Conservation (phyloP, 1,284 basidiomycete species). For the Marasmius fiardii region DNA sequence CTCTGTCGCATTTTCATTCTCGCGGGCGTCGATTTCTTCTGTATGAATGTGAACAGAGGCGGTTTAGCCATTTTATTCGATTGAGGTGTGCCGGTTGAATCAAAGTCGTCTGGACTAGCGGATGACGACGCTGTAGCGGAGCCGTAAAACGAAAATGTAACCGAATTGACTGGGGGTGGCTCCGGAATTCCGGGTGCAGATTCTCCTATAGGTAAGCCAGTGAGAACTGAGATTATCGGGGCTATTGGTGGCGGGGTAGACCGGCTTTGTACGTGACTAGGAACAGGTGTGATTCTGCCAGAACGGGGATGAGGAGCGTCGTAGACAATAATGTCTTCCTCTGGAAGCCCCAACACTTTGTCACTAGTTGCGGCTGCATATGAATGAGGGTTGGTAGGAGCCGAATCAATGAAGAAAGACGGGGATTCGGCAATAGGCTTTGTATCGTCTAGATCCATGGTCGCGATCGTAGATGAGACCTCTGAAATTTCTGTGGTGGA, state of each 20-base stretch:
- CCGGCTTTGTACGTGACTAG: background rate
- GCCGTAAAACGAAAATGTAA: conserved; percentile 25
- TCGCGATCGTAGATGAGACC: background rate
- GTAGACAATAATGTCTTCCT: conserved; percentile 59
- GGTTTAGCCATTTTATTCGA: conserved; percentile 11
- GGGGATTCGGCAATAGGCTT: conserved; percentile 11
- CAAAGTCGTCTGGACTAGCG: background rate
- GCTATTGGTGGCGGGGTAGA: conserved; percentile 16
- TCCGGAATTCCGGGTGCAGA: background rate
- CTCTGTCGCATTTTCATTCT: conserved; percentile 15
- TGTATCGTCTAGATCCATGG: conserved; percentile 13
- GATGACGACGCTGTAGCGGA: background rate
- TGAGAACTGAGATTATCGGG: conserved; percentile 25
- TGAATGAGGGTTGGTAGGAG: conserved; percentile 25
- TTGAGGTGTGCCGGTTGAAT: conserved; percentile 10
- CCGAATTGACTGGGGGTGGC: conserved; percentile 15
- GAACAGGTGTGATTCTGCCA: conserved; percentile 14
- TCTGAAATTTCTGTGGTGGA: background rate
- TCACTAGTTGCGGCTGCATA: background rate
- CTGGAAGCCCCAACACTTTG: conserved; percentile 20
- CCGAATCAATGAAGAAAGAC: conserved; percentile 39
- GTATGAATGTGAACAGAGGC: conserved; percentile 19
- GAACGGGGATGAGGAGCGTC: conserved; percentile 53
- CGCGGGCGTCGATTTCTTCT: conserved; percentile 20
- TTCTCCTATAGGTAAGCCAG: conserved; percentile 18